Base-by-base conservation (phyloP, 129 eudicot genomes). In the Apium graveolens region DNA sequence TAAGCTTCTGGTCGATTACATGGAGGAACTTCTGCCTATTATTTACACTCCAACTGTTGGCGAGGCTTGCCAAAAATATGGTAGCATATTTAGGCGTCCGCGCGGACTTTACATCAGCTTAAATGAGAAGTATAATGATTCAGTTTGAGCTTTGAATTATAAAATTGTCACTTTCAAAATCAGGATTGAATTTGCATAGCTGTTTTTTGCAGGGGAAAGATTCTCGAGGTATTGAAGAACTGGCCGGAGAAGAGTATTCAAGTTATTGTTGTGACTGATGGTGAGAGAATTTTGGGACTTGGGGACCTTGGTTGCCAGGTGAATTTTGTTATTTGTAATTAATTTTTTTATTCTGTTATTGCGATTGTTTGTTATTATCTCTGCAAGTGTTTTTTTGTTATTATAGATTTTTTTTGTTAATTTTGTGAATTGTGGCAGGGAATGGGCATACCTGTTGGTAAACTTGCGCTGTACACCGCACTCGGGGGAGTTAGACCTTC, bases 381-480 rank as follows among this genome's bases (percentile, higher is more conserved):
- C 14, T 17, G 78, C 1, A 46, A 53, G 29, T 68, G 24, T 55
- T 69, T 3, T 3, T 78, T 69, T 11, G 39, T 66, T 27, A 29
- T 27, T 10, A 27, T 66, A 66, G 21, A 17, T 66, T 66, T 6
- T 73, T 70, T 16, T 18, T 87, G 26, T 55, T 24, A 13, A 24
- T 55, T 55, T 55, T 24, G 26, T 17, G 11, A 53, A 53, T 53
- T 53, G 11, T 55, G 65, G 31, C 29, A 94, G 98, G 98, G 98
- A 81, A 94, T 94, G 98, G 98, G 98, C 44, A 94, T 94, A 86
- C 98, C 98, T 26, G 93, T 94, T 42, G 98, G 98, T 41, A 94
- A 94, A 87, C 97, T 94, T 53, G 88, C 98, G 68, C 82, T 94
- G 75, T 94, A 94, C 80, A 88, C 98, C 14, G 98, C 98, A 55